These are phyloP conservation scores for Capillidium rhysosporum DNA, from an alignment of 371 early-diverging fungal species.

Conservation along the genomic window DNA sequence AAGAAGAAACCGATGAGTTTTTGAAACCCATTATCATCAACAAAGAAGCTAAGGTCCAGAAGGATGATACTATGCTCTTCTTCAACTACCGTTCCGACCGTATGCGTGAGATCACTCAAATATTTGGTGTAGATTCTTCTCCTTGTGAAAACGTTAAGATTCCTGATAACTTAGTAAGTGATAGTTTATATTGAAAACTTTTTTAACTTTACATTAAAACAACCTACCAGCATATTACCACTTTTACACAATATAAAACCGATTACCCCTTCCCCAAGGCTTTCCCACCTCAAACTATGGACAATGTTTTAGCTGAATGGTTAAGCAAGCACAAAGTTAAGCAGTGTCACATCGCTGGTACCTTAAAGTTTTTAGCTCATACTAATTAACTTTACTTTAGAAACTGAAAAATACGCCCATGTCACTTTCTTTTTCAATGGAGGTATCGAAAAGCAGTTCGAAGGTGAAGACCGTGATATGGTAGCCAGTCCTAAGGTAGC, in stretches of 20 bases:
- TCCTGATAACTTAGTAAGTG: conserved; percentile 47
- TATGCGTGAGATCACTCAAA: conserved; percentile 90
- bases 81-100: conserved; percentile 97
- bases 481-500: conserved; percentile 89
- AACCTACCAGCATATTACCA: conserved; percentile 36
- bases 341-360: conserved; percentile 81
- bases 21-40: conserved; percentile 88
- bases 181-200: too few species aligned
- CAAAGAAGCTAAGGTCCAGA: conserved; percentile 50
- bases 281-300: conserved; percentile 91
- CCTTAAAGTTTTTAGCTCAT: background rate
- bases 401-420: conserved; percentile 99
- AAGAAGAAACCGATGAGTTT: conserved; percentile 93
- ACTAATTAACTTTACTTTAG: conserved; percentile 18
- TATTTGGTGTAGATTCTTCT: conserved; percentile 69
- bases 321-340: conserved; percentile 58
- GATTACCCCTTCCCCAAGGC: conserved; percentile 81
- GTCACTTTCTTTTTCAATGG: conserved; percentile 99
- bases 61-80: conserved; percentile 72
- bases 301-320: conserved; percentile 95
- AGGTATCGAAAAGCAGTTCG: conserved; percentile 79
- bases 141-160: conserved; percentile 57
- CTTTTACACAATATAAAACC: conserved; percentile 97
- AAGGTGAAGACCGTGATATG: conserved; percentile 75
- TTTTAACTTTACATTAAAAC: background rate